Base-by-base conservation (phyloP, 1,139 yeast genomes). In the Debaryomyces nepalensis region DNA sequence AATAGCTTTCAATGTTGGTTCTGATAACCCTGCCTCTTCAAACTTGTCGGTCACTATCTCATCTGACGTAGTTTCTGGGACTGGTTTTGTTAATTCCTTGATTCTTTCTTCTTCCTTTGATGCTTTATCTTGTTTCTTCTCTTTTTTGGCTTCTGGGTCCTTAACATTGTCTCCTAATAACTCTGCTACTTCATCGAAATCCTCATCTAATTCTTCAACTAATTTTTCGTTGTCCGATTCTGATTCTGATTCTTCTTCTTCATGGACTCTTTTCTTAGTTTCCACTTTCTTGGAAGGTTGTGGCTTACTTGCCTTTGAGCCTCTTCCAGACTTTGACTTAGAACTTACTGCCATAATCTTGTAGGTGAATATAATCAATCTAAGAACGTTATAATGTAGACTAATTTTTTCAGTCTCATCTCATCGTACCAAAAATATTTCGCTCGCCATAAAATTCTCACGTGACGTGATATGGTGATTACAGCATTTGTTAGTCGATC, bases 1-100 rank as follows among this genome's bases (percentile, higher is more conserved):
- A 49, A 91, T 84, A 24, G 96, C 95, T 58, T 82, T 80, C 59
- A 82, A 61, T 4, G 97, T 90, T 42, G 89, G 93, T 44, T 76
- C 84, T 4, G 96, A 87, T 33, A 91, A 75, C n/a, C 75, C 77
- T 3, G 72, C 73, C 33, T 70, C 62, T 31, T 78, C 79, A 47
- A 91, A 79, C 34, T 59, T 61, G 33, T 64, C 70, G 46, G 61
- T 59, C 18, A 49, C 55, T 16, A 48, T 50, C 20, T 58, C 63
- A 33, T 79, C 83, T 2, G 73, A 61, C 49, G 41, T 47, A 12
- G 49, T 52, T 37, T 54, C 57, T 1, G 57, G 64, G 11, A 54
- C 43, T 14, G 73, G 69, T 41, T 56, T 59, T 41, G 65, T 64
- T 30, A 60, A 54, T 18, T 54, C 52, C 24, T 50, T 55, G 27